A percentile compares a stretch with the other conserved stretches of the same genome.
These are phyloP conservation scores for Hyaloscypha hepaticicola DNA, from an alignment of 495 filamentous ascomycete genomes.

Conservation along the genomic window DNA sequence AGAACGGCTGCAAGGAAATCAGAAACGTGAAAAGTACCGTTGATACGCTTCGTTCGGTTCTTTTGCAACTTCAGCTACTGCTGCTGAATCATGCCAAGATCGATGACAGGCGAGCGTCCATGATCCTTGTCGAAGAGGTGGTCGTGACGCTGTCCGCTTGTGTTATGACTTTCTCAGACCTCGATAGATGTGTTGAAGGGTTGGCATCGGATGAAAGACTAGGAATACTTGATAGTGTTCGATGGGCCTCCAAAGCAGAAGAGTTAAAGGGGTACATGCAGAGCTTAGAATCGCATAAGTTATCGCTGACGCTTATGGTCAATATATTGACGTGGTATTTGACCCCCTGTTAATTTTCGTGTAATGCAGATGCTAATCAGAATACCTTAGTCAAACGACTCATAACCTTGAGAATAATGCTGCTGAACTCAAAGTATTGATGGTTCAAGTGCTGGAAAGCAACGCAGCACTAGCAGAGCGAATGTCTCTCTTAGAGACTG, in stretches of 20 bases:
- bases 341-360: background rate
- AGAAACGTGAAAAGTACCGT: background rate
- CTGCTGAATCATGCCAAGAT: background rate
- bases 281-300: background rate
- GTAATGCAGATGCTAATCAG: background rate
- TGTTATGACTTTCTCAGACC: constrained; percentile 1
- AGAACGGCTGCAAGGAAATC: background rate
- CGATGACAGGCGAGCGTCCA: background rate
- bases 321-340: background rate
- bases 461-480: background rate
- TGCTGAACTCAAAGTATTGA: background rate
- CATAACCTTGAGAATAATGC: background rate
- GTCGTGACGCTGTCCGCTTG: background rate
- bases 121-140: background rate
- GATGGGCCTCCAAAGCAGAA: background rate
- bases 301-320: background rate
- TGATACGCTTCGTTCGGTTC: background rate
- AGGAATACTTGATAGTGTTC: background rate
- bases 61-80: background rate
- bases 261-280: background rate
- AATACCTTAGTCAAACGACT: background rate
- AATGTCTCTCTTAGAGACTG: background rate
- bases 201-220: background rate
- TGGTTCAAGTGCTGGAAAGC: background rate
- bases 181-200: background rate